Evolutionary conservation across 2,329 filamentous ascomycete species (phyloP), one percentile per base, ranked within the genome.

Genomic region (Neofusicoccum cordaticola): DNA sequence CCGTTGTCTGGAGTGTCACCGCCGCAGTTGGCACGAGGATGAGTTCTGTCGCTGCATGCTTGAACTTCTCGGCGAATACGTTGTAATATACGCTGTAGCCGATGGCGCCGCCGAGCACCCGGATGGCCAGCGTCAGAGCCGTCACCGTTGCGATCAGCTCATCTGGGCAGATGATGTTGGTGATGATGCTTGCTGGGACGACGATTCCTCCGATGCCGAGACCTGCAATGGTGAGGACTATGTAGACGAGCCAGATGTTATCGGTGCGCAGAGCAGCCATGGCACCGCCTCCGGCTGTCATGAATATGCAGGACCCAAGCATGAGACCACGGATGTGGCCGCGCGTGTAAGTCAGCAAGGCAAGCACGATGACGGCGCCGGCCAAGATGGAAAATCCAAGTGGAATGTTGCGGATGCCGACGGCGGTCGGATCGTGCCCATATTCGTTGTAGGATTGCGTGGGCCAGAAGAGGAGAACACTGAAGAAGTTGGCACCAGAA

Each of bases 121-220:
- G 86, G 68, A 90, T 85, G 11, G 87, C 83, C 44, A 90, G 82
- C 0, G 87, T 89, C n/a, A 90, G 76, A 3, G 88, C 86, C 1
- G 86, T 83, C 56, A 89, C 82, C 1, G 87, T 89, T 15, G 86
- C 88, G 68, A 90, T 89, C 3, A 90, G 78, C 65, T 89, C 86
- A 70, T 87, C 85, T 0, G 87, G 86, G 67, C 86, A 88, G 69
- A 90, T 86, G 70, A 90, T 88, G 4, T 85, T 87, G 8, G 85
- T 85, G 66, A 89, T 87, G 67, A 89, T 86, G 12, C 48, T 53
- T 17, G 74, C 73, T 2, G 75, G 75, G 0, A 77, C 75, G 0
- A 77, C 68, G 0, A 76, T 71, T 19, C 74, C 75, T 27, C 77
- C 78, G 1, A 79, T 70, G 42, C 77, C 77, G 31, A 79, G 74